phyloP scores from a whole-genome alignment of 305 asterid genomes.

The Fraxinus greggii region DNA sequence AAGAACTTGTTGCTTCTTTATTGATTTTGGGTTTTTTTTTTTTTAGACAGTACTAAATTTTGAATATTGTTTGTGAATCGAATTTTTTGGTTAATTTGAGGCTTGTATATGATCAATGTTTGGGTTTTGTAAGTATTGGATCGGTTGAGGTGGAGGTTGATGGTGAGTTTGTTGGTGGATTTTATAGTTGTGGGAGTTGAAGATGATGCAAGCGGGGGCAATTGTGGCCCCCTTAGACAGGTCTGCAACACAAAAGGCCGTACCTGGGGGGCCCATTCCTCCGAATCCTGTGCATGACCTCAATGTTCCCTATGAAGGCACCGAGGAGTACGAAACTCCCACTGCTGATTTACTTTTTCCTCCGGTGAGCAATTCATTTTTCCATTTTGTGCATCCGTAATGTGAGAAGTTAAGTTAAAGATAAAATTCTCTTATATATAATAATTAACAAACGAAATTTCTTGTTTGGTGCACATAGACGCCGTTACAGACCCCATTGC shows the following conservation, averaged over 20 bases:
- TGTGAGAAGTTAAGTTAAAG: conserved; percentile 5
- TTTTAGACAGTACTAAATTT: background rate
- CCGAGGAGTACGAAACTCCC: conserved; percentile 95
- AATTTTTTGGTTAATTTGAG: background rate
- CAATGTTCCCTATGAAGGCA: conserved; percentile 89
- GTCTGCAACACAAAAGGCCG: conserved; percentile 46
- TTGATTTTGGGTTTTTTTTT: conserved; percentile 20
- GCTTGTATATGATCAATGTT: conserved; percentile 13
- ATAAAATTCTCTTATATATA: background rate
- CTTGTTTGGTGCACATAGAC: conserved; percentile 34
- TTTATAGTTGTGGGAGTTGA: conserved; percentile 80
- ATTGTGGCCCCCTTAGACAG: conserved; percentile 81
- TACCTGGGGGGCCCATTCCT: conserved; percentile 53
- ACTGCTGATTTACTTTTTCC: conserved; percentile 93
- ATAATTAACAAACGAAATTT: background rate
- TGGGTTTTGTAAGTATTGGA: conserved; percentile 25
- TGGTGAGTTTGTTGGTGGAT: conserved; percentile 10
- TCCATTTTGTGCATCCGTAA: background rate
- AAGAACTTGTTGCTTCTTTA: background rate
- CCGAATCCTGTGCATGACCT: conserved; percentile 85
- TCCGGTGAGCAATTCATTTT: conserved; percentile 56
- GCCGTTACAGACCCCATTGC: conserved; percentile 55
- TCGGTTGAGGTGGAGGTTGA: conserved; percentile 30
- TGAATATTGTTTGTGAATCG: background rate
- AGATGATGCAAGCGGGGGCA: conserved; percentile 91